Conservation (phyloP, 2,329 filamentous ascomycete genomes). For the Monosporascus cannonballus region DNA sequence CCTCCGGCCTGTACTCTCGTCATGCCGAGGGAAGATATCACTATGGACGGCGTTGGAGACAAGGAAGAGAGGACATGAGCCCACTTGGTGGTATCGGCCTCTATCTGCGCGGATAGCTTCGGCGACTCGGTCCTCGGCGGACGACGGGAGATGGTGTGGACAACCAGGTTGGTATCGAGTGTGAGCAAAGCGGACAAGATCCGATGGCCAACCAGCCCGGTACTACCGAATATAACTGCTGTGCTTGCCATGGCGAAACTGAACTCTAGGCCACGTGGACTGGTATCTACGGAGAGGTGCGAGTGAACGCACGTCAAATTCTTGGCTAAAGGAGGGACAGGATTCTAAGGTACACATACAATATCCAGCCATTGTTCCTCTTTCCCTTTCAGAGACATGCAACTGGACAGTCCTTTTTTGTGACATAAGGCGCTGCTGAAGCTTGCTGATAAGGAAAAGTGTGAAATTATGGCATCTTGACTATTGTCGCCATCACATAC, state of each 20-base stretch:
- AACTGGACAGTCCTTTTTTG: no score
- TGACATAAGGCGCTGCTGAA: no score
- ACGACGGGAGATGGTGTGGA: conserved; percentile 63
- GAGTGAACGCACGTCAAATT: no score
- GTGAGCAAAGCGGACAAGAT: conserved; percentile 64
- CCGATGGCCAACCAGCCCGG: conserved; percentile 64
- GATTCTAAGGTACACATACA: no score
- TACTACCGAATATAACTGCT: conserved; percentile 53
- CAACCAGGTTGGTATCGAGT: conserved; percentile 42
- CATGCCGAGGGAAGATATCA: conserved; percentile 76
- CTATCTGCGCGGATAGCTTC: conserved; percentile 63
- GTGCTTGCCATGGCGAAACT: conserved; percentile 37
- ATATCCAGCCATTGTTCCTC: no score
- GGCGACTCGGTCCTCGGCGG: conserved; percentile 46
- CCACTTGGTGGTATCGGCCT: conserved; percentile 67
- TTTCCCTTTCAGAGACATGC: no score
- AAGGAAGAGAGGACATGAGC: conserved; percentile 49
- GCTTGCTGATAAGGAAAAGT: no score
- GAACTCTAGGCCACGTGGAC: not conserved
- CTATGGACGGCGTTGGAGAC: conserved; percentile 50
- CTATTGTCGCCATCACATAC: no score
- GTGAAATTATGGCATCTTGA: no score
- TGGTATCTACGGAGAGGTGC: no score
- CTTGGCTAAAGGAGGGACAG: no score
- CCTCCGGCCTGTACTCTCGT: conserved; percentile 70